Percentiles rank a stretch among this genome's conserved stretches.
These are phyloP conservation scores for Rhododendron ferrugineum DNA, from an alignment of 148 eudicot genomes.

Conservation along the genomic window DNA sequence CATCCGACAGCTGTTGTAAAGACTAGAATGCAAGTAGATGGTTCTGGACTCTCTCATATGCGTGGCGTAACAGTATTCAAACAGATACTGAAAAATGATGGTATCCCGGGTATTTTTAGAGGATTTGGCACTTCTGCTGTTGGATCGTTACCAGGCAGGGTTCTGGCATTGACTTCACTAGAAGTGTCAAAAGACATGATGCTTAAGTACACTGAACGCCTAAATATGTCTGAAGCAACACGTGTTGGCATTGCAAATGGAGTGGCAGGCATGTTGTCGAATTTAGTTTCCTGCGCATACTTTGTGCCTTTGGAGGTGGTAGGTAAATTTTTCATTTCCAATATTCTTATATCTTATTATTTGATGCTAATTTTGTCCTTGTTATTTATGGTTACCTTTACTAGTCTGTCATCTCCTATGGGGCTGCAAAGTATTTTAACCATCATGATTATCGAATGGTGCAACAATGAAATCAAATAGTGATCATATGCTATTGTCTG, in stretches of 20 bases:
- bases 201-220: conserved; percentile 45
- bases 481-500: not conserved
- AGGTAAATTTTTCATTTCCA: conserved; percentile 19
- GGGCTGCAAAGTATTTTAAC: not conserved
- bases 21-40: conserved; percentile 75
- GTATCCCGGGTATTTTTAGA: conserved; percentile 64
- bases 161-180: conserved; percentile 58
- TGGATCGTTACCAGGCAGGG: conserved; percentile 70
- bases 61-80: conserved; percentile 44
- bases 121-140: conserved; percentile 78
- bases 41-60: conserved; percentile 38
- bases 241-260: conserved; percentile 69
- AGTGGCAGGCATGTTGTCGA: conserved; percentile 77
- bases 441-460: not conserved
- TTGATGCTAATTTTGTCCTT: not conserved
- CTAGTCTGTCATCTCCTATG: not conserved
- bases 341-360: not conserved
- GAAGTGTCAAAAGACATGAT: conserved; percentile 66
- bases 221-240: conserved; percentile 59
- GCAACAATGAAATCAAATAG: not conserved
- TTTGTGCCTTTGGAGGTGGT: conserved; percentile 89
- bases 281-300: conserved; percentile 54
- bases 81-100: conserved; percentile 51
- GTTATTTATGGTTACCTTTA: not conserved
- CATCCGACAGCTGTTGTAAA: conserved; percentile 74